Evolutionary conservation across 2,329 filamentous ascomycete species (phyloP), one percentile per base, ranked within the genome.

Genomic region (Cryphonectria naterciae): DNA sequence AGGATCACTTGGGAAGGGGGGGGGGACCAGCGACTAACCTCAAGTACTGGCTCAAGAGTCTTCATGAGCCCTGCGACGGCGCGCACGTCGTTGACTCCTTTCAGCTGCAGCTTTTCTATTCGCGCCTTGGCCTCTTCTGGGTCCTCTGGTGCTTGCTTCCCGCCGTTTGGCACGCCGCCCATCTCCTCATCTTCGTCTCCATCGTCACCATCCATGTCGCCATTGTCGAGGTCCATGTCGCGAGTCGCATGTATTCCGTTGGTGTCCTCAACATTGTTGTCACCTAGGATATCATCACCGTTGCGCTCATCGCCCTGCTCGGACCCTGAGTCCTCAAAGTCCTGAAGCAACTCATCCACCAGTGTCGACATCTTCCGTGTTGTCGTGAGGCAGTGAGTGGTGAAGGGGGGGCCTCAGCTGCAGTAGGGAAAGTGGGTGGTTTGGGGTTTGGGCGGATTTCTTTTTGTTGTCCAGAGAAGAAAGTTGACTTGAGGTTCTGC

Each of bases 291-390:
- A 43, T 77, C 79, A 73, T 85, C 83, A 67, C 86, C 83, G 70
- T 88, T 84, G 63, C 86, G 85, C 43, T 88, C 85, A 49, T 89
- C 88, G 73, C 91, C 91, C 52, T 87, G 89, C 76, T 96, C 93
- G 67, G 93, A 93, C 67, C 91, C 94, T 7, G 91, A 93, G 78
- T 97, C 93, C 77, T 94, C 94, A 74, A 97, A 96, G 79, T 97
- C 94, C 78, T 96, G 93, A 76, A 98, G 86, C 15, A 99, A 88
- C 80, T 98, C 95, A 78, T 98, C 95, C 73, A 93, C 95, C 74
- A 97, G 87, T 61, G 94, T 97, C 80, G 95, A 94, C 94, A 98
- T 97, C 67, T 73, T 81, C 32, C 32, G 77, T 39, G 69, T 65
- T 64, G 39, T 11, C 37, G 15, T 65, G 10, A 61, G 56, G 32